Base-by-base conservation (phyloP, 2,329 filamentous ascomycete species). In the Neonectria neomacrospora region DNA sequence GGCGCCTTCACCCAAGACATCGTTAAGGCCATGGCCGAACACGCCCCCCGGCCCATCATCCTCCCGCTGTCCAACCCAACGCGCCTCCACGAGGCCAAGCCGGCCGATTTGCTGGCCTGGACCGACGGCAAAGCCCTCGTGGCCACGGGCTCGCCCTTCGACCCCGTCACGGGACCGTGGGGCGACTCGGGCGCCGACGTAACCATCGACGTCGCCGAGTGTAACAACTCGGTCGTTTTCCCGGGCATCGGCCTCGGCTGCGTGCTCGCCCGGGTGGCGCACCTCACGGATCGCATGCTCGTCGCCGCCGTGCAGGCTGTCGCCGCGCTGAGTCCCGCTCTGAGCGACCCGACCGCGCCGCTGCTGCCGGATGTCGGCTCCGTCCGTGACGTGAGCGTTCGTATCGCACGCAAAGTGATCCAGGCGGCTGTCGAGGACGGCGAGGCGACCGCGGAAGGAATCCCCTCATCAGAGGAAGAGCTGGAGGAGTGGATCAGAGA, bases 1-100 rank as follows among this genome's bases (percentile, higher is more conserved):
- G 87, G 86, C 2, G 81, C 92, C 0, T 97, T 97, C 78, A 95
- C 91, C 0, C 82, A 94, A 69, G 86, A 92, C 2, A 80, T 93
- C 28, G 83, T 96, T 11, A 82, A 84, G 48, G 91, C 91, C 69
- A 96, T 97, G 93, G 88, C 90, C 2, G 82, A 85, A 37, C 86
- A 94, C 71, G 86, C 91, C 3, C 83, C 90, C 0, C 85, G 90
- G 1, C 93, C 93, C n/a, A 88, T 93, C 57, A 84, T 93, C 61
- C 88, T 97, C 64, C 94, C 94, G 0, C 85, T 97, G 1, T 95
- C 91, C 2, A 97, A 97, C 76, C 94, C 94, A 0, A 97, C 93
- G 0, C 83, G 87, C 2, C 85, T 97, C 0, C 93, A 96, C 74
- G 94, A 97, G 78, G 94, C 93, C 1, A 86, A 89, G 8, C 94